These are phyloP conservation scores for Cucurbita maxima DNA, from an alignment of 306 rosid genomes.

Conservation along the genomic window DNA sequence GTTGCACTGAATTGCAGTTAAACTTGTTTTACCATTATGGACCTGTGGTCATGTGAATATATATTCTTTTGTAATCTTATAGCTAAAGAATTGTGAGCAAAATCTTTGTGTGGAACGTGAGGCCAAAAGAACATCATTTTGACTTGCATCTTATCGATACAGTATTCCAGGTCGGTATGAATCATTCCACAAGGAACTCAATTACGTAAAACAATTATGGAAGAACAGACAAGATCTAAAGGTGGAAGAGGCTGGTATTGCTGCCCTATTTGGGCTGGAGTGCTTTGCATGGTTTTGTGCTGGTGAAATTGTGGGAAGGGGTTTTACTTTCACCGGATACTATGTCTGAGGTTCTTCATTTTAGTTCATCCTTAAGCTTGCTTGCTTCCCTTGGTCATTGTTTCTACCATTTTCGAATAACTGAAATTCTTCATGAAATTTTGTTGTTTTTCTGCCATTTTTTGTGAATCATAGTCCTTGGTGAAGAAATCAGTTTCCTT, in stretches of 20 bases:
- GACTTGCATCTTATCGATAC: conserved; percentile 12
- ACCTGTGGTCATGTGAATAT: not conserved
- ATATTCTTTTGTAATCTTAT: not conserved
- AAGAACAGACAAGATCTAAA: conserved; percentile 57
- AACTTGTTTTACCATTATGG: not conserved
- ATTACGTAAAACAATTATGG: conserved; percentile 63
- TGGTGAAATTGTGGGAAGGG: conserved; percentile 87
- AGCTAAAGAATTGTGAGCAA: not conserved
- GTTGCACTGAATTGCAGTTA: not conserved
- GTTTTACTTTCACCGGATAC: conserved; percentile 80
- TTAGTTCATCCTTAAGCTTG: conserved; percentile 11
- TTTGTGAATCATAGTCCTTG: conserved; percentile 30
- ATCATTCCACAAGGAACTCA: conserved; percentile 69
- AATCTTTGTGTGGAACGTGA: not conserved
- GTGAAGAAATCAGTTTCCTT: conserved; percentile 31
- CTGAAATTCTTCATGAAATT: conserved; percentile 25
- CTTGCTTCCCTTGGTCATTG: conserved; percentile 14
- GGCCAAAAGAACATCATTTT: not conserved
- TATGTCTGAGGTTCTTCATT: conserved; percentile 31
- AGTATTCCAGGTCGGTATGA: conserved; percentile 70
- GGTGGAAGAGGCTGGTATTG: conserved; percentile 85
- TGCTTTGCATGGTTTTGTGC: conserved; percentile 73
- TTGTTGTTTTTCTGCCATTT: conserved; percentile 28
- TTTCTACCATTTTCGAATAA: conserved; percentile 22
- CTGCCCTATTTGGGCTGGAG: conserved; percentile 85